phyloP scores from a whole-genome alignment of 2,329 filamentous ascomycete species.

The Rhinocladiella mackenziei region DNA sequence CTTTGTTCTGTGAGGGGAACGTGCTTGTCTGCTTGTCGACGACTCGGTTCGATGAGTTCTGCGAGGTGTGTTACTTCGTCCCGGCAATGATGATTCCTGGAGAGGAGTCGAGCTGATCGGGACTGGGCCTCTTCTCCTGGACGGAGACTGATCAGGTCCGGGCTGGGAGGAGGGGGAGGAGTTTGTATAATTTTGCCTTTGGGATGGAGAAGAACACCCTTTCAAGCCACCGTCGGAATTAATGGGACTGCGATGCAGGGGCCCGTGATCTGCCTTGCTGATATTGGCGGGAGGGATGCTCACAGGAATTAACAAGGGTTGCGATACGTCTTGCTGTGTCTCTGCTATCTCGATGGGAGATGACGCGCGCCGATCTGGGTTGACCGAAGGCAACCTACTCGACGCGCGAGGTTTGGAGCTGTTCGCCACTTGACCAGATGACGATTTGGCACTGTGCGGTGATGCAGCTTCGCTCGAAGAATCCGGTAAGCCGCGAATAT shows the following conservation, averaged over 20 bases:
- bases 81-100: neutral
- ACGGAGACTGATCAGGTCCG: neutral
- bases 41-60: no score
- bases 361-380: neutral
- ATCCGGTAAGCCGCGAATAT: constrained; percentile 6
- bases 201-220: neutral
- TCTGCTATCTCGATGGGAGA: constrained; percentile 23
- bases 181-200: neutral
- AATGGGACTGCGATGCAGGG: constrained; percentile 21
- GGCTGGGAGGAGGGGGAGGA: neutral
- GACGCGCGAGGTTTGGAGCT: no score
- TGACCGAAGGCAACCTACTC: no score
- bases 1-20: neutral
- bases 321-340: constrained; percentile 16
- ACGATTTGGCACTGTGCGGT: neutral
- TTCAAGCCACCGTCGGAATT: constrained; percentile 2
- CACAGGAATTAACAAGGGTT: constrained; percentile 8
- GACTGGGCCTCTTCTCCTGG: constrained; percentile 2
- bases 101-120: neutral
- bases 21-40: neutral
- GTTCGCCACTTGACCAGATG: neutral
- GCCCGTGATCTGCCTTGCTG: constrained; percentile 22
- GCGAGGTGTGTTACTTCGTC: no score
- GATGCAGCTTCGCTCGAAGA: constrained; percentile 16
- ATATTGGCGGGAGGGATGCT: constrained; percentile 10